Evolutionary conservation across 1,139 yeast species (phyloP), one percentile per base, ranked within the genome.

Genomic region (Meyerozyma guilliermondii): DNA sequence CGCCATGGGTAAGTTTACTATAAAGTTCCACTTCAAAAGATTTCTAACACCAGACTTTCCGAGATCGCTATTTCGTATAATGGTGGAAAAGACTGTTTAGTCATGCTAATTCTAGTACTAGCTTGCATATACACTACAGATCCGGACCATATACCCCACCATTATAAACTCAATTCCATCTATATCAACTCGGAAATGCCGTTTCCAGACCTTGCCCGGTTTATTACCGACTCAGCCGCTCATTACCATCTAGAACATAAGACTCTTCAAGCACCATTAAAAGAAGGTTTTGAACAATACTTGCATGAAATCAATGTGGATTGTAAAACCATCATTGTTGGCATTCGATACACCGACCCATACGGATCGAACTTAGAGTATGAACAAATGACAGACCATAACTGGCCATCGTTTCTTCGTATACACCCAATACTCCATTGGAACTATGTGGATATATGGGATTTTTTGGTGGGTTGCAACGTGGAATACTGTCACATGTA

Each of bases 31-130:
- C 22, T 28, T 6, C 61, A 56, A 54, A 55, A 58, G 30, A 22
- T 27, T 22, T 41, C 27, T 47, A 42, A 34, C 16, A 7, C 27
- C 37, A 59, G 72, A 1, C 60, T 77, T 30, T 70, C 71, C 11
- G 81, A 86, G 48, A 63, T 87, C 4, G 83, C 95, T 4, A 67
- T 88, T 7, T 83, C 94, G 5, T 88, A 84, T 61, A 88, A 88
- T 55, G 96, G 96, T 6, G 96, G 96, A 2, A 88, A 88, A 55
- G 96, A 88, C 62, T 88, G 96, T 53, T 71, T 87, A 28, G 96
- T 87, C 37, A 83, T 87, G 87, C 71, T 88, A 39, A 66, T 86
- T 11, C 58, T 88, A 2, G 74, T 83, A 33, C 63, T 86, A 44
- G 81, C 88, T 1, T 76, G 81, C 5, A 66, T 84, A 5, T 74